Percentiles rank a stretch among this genome's conserved stretches.
These are phyloP conservation scores for Pseudogymnoascus sp. DNA, from an alignment of 2,329 filamentous ascomycete genomes.

Conservation along the genomic window DNA sequence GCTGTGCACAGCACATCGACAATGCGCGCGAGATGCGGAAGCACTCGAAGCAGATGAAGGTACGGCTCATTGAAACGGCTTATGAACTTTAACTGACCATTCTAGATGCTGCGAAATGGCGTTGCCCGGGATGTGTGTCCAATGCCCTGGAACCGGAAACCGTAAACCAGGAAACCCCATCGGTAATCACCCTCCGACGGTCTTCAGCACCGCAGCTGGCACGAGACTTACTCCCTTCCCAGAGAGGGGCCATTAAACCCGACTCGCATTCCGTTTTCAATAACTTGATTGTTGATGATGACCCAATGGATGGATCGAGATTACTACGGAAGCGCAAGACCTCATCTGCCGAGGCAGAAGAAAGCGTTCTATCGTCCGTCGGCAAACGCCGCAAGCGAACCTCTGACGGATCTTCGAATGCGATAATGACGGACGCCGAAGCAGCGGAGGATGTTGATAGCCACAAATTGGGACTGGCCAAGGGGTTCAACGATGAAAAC, in stretches of 20 bases:
- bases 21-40: conserved; percentile 72
- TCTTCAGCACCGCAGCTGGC: conserved; percentile 60
- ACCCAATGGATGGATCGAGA: conserved; percentile 68
- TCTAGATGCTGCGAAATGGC: conserved; percentile 47
- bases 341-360: conserved; percentile 57
- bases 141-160: conserved; percentile 40
- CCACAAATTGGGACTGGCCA: conserved; percentile 11
- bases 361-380: conserved; percentile 40
- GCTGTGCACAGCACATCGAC: conserved; percentile 69
- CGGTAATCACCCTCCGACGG: conserved; percentile 32
- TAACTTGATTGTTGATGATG: conserved; percentile 62
- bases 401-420: conserved; percentile 23
- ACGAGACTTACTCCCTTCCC: conserved; percentile 64
- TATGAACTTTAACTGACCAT: conserved; percentile 14
- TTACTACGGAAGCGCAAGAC: conserved; percentile 79
- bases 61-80: conserved; percentile 36
- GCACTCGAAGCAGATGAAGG: conserved; percentile 56
- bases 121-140: conserved; percentile 45
- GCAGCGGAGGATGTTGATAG: conserved; percentile 13
- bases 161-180: conserved; percentile 21
- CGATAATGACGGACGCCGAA: neutral
- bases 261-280: conserved; percentile 75
- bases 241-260: conserved; percentile 55
- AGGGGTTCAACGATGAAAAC: conserved; percentile 14
- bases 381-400: conserved; percentile 46